Evolutionary conservation across 192 early-diverging fungal genomes (phyloP), one percentile per base, ranked within the genome.

Genomic region (Linnemannia elongata): DNA sequence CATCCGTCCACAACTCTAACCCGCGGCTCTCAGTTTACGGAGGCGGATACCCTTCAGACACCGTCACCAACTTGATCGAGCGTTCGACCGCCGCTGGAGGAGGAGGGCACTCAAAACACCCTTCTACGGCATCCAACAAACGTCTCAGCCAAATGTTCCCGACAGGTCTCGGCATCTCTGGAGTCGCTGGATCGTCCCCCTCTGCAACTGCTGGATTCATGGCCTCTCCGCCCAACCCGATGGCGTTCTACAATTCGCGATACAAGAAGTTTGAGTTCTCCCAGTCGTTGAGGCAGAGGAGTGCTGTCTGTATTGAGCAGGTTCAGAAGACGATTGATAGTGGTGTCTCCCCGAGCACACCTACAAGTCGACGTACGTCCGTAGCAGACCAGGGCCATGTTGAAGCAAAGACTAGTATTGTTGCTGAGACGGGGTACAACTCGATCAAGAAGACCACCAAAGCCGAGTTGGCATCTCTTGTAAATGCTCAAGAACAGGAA

Each of bases 221-320:
- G 71, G 74, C 69, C 33, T 74, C 6, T 36, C 77, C 78, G 3
- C 69, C 78, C 4, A 86, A 76, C 57, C 78, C 83, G 18, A 33
- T 76, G 69, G 66, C 74, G 17, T 86, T 86, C 39, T 86, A 86
- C n/a, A 86, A 80, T 47, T 80, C 83, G 33, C 77, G 79, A 24
- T 89, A 87, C 68, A 89, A 89, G 73, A 89, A 89, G 74, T 89
- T 87, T 49, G 88, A 89, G 57, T 89, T 89, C 33, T 75, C 82
- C 1, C 82, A 81, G 35, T 72, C 52, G 7, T 36, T 89, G 15
- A 71, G 85, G 30, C 81, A 89, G 8, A 71, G 88, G 20, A 87
- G 88, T 68, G 81, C 82, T 22, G 44, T 87, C 1, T 80, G 81
- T 30, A 42, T 87, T 20, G 88, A 89, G 39, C 88, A 89, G 49